phyloP scores from a whole-genome alignment of 2,329 filamentous ascomycete species.

The Periconia sp. region DNA sequence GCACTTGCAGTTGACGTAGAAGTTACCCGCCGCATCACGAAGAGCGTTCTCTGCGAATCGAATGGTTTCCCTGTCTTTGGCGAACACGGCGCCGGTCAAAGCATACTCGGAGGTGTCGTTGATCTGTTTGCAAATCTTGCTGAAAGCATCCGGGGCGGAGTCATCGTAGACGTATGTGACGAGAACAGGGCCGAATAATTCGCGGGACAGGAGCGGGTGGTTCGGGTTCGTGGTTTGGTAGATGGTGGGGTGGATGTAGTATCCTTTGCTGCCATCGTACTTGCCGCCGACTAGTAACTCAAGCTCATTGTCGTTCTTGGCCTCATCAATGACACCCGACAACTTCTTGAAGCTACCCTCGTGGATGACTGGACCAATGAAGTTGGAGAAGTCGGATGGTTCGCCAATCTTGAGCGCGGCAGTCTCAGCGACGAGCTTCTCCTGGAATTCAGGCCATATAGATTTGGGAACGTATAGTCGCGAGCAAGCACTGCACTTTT shows the following conservation, averaged over 20 bases:
- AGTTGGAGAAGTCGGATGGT: slow-evolving; percentile 72
- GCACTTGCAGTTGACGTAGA: slow-evolving; percentile 83
- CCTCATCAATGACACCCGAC: slow-evolving; percentile 72
- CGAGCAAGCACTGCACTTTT: slow-evolving; percentile 87
- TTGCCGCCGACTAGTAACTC: slow-evolving; percentile 74
- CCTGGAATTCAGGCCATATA: slow-evolving; percentile 70
- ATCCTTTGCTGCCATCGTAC: slow-evolving; percentile 77
- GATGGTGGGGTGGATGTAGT: slow-evolving; percentile 81
- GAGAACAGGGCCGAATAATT: slow-evolving; percentile 81
- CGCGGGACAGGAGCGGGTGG: slow-evolving; percentile 73
- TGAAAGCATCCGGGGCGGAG: slow-evolving; percentile 58
- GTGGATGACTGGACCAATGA: slow-evolving; percentile 87
- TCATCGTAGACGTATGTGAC: slow-evolving; percentile 79
- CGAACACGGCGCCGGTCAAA: slow-evolving; percentile 76
- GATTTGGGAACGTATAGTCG: slow-evolving; percentile 77
- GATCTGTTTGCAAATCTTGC: slow-evolving; percentile 62
- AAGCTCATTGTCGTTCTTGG: slow-evolving; percentile 74
- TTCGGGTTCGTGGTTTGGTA: slow-evolving; percentile 73
- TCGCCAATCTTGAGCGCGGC: slow-evolving; percentile 70
- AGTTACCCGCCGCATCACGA: slow-evolving; percentile 76
- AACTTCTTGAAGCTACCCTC: slow-evolving; percentile 80
- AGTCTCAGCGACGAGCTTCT: slow-evolving; percentile 68
- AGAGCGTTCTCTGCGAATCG: slow-evolving; percentile 70
- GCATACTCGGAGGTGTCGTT: slow-evolving; percentile 76
- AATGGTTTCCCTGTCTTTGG: slow-evolving; percentile 66